Base-by-base conservation (phyloP, 2,329 filamentous ascomycete species). In the Thyridium curvatum region DNA sequence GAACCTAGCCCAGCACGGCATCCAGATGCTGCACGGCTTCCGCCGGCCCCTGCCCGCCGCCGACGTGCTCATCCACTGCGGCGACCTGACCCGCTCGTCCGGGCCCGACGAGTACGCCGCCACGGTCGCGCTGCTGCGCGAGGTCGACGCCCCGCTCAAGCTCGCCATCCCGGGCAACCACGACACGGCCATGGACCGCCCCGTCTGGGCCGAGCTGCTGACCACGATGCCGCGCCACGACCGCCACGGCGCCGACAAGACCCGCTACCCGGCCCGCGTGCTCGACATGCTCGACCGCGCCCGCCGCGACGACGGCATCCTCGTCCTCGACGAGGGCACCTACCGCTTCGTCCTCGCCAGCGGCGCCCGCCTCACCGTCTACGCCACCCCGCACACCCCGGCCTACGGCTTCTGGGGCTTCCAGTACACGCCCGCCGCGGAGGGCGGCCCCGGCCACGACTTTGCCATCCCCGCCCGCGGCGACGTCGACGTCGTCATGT, bases 201-300 rank as follows among this genome's bases (percentile, higher is more conserved):
- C 30, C 3, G 51, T 59, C 12, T 65, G 66, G 43, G 52, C 62
- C 4, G 61, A 26, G 21, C 21, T 26, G 21, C 21, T 26, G 21
- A 26, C 21, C 6, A 26, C 21, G 6, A 26, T 26, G 21, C 6
- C 10, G 21, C 21, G 21, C 21, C 6, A 6, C 21, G 21, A 26
- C 21, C 21, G 21, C 21, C 6, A 26, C 21, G 21, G 21, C 21
- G 21, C 21, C 21, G 64, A 7, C 21, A 26, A 26, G 21, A 10
- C 21, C 6, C 21, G 21, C 21, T 66, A 66, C 37, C 64, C 67
- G 34, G 58, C 65, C 40, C 62, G 64, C 36, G 61, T 41, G 2
- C 37, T 45, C 41, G 60, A 66, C 40, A 48, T 46, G 3, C 18
- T 40, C 8, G 32, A 34, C 8, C 17, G 30, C n/a, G 37, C 40